Base-by-base conservation (phyloP, 2,329 filamentous ascomycete genomes). In the Trichophyton benhamiae region DNA sequence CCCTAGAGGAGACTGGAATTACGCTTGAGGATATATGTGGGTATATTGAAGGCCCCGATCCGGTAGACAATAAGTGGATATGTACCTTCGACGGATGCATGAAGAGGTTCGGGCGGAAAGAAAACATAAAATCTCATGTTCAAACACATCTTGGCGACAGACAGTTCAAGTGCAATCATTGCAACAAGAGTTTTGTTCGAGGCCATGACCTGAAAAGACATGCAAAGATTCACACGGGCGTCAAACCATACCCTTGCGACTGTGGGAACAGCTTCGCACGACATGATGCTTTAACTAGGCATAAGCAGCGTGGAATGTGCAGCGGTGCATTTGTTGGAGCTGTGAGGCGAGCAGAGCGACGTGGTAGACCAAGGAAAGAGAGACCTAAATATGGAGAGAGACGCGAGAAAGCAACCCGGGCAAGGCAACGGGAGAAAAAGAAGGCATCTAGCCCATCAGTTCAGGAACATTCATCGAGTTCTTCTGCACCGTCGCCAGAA, bases 51-150 rank as follows among this genome's bases (percentile, higher is more conserved):
- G 87, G 87, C 0, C 88, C 88, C 0, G 87, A 89, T 67, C 78
- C 84, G 2, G 72, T 74, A n/a, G 87, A 91, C 67, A 86, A 86
- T 67, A 91, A 90, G 74, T 94, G 87, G 87, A 79, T 85, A 5
- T 94, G 88, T 71, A 75, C 83, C n/a, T 91, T 77, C 67, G 78
- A 89, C 7, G 86, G 85, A 30, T 99, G 94, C 74, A 83, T 86
- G 67, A 95, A 96, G 74, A 84, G 86, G 60, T 97, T 99, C 71
- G 92, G 91, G n/a, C 85, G 94, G 67, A 95, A 96, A 74, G 94
- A 99, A 74, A 97, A 99, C 76, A 96, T 97, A 79, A 95, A 96
- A 73, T 95, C 91, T 0, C 94, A 99, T 73, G 89, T 99, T 13
- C 94, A 99, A 76, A 99, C 94, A 2, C 94, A 99, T 75, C 86